Conservation (phyloP, 768 basidiomycete species). For the Trametes villosa region DNA sequence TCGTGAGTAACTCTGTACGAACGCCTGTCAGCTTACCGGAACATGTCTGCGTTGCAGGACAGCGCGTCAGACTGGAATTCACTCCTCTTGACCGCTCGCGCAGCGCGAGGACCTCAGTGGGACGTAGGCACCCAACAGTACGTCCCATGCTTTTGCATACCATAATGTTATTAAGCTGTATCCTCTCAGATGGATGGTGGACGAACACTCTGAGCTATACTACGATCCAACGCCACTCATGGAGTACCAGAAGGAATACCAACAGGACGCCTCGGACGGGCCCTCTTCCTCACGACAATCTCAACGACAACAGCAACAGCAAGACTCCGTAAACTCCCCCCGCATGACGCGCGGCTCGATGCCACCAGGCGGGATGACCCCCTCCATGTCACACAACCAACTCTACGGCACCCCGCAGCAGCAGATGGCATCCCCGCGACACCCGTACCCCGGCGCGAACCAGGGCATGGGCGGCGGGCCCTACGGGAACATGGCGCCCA, state of each 20-base stretch:
- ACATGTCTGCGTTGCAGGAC: conserved; percentile 45
- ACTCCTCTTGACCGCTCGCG: conserved; percentile 73
- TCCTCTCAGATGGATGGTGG: conserved; percentile 70
- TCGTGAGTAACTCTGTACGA: conserved; percentile 50
- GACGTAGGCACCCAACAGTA: conserved; percentile 87
- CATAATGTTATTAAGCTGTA: neutral
- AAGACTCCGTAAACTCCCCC: conserved; percentile 23
- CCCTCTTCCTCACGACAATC: conserved; percentile 12
- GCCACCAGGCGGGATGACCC: conserved; percentile 17
- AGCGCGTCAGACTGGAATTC: conserved; percentile 90
- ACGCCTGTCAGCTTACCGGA: neutral
- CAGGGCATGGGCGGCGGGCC: conserved; percentile 28
- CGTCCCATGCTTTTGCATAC: conserved; percentile 32
- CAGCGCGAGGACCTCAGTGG: conserved; percentile 86
- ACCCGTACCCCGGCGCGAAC: conserved; percentile 21
- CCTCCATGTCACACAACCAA: conserved; percentile 16
- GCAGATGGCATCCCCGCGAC: conserved; percentile 27
- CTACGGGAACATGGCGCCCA: conserved; percentile 31
- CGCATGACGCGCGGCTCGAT: conserved; percentile 17
- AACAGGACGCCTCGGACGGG: conserved; percentile 20
- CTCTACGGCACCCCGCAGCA: conserved; percentile 17
- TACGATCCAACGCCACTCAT: conserved; percentile 67
- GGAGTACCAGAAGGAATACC: conserved; percentile 33
- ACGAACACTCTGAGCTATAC: conserved; percentile 71
- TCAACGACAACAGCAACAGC: conserved; percentile 12